Conservation (phyloP, 2,329 filamentous ascomycete species). For the Fusarium xyrophilum region DNA sequence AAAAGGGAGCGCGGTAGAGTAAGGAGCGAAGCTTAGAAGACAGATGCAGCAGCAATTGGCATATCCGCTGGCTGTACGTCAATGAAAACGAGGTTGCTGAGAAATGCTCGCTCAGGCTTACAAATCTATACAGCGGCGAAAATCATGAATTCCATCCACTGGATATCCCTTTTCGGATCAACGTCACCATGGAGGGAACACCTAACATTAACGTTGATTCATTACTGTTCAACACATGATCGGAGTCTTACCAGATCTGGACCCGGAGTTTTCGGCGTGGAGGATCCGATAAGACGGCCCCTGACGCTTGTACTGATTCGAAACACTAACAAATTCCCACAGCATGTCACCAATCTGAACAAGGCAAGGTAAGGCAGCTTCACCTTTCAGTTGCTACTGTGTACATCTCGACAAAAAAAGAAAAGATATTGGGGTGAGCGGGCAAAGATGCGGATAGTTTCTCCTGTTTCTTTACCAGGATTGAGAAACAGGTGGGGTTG, state of each 20-base stretch:
- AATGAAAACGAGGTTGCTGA: conserved; percentile 24
- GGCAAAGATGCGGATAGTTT: conserved; percentile 3
- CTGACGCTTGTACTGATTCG: conserved; percentile 33
- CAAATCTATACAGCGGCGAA: conserved; percentile 33
- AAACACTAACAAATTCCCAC: conserved; percentile 34
- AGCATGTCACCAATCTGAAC: conserved; percentile 4
- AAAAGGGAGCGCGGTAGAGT: conserved; percentile 7
- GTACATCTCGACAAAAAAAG: not conserved
- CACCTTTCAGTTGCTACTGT: not conserved
- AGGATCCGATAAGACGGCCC: conserved; percentile 22
- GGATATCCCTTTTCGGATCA: conserved; percentile 28
- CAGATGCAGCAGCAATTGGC: conserved; percentile 17
- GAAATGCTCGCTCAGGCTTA: conserved; percentile 35
- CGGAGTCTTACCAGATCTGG: conserved; percentile 9
- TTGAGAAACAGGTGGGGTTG: conserved; percentile 12
- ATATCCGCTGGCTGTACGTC: conserved; percentile 19
- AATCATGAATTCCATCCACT: conserved; percentile 23
- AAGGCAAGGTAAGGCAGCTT: not conserved
- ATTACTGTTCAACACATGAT: not conserved
- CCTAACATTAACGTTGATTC: conserved; percentile 1
- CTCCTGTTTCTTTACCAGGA: conserved; percentile 6
- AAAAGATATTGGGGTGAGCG: conserved; percentile 5
- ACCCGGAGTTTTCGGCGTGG: conserved; percentile 34
- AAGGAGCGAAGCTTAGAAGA: conserved; percentile 21
- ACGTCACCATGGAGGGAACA: conserved; percentile 35